phyloP scores from a whole-genome alignment of 2,329 filamentous ascomycete species.

The Neocucurbitaria cava region DNA sequence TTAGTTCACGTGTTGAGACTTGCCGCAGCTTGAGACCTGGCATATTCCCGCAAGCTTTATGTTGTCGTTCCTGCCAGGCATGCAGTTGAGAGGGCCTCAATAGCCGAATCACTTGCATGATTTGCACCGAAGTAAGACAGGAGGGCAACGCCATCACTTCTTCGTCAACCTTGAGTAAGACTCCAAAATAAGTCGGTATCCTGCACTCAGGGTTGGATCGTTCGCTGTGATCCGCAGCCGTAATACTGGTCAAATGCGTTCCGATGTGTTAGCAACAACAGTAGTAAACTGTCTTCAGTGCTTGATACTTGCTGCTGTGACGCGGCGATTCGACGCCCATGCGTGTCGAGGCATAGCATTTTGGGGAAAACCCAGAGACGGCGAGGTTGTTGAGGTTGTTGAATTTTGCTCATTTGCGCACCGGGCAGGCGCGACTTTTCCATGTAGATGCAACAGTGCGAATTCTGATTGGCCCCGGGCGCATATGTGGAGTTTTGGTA shows the following conservation, averaged over 20 bases:
- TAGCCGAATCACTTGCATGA: too few species aligned
- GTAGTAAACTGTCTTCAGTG: slow-evolving; percentile 4
- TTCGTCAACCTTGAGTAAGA: too few species aligned
- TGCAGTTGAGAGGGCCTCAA: too few species aligned
- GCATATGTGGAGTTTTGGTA: neutral
- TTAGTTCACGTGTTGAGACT: too few species aligned
- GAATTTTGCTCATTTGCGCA: neutral
- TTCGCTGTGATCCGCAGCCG: too few species aligned
- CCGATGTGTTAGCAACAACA: slow-evolving; percentile 10
- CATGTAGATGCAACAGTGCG: neutral
- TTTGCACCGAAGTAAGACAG: too few species aligned
- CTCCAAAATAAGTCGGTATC: too few species aligned
- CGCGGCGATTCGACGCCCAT: neutral
- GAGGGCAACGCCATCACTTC: too few species aligned
- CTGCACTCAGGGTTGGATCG: too few species aligned
- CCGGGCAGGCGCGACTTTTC: neutral
- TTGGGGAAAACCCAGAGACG: neutral
- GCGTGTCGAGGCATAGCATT: neutral
- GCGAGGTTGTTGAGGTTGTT: neutral
- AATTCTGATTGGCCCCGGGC: neutral
- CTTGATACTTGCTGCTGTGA: neutral
- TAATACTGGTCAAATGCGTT: neutral
- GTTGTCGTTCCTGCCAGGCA: too few species aligned
- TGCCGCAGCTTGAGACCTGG: too few species aligned
- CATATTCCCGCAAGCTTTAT: too few species aligned